These are phyloP conservation scores for Neurospora sp. DNA, from an alignment of 2,329 filamentous ascomycete species.

Conservation along the genomic window DNA sequence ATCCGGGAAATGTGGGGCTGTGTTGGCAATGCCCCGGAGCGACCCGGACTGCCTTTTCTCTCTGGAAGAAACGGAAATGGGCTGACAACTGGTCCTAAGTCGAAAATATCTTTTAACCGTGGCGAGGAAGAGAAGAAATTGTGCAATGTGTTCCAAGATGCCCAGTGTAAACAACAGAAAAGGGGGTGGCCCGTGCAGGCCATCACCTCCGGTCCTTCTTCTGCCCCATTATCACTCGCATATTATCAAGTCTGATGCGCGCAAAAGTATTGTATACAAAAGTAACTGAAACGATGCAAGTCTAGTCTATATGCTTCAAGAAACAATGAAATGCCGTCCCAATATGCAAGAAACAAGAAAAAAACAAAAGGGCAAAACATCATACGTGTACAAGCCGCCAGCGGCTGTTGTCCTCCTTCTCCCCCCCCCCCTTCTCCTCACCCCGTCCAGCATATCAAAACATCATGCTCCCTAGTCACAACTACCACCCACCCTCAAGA, in stretches of 20 bases:
- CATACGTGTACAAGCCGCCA: not conserved
- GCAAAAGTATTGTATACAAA: not conserved
- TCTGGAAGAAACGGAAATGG: too few species aligned
- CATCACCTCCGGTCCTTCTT: too few species aligned
- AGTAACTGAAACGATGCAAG: not conserved
- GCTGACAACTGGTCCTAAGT: too few species aligned
- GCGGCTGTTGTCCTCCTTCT: not conserved
- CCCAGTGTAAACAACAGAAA: not conserved
- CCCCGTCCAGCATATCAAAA: not conserved
- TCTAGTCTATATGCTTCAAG: not conserved
- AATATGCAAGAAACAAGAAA: not conserved
- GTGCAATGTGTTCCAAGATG: not conserved
- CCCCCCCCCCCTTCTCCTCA: not conserved
- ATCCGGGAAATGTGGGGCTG: not conserved
- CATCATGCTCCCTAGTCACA: slow-evolving; percentile 6
- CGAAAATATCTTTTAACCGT: too few species aligned
- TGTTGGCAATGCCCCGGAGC: not conserved
- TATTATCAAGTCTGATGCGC: not conserved
- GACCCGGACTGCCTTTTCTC: not conserved
- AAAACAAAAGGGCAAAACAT: not conserved
- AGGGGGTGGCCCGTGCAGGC: not conserved
- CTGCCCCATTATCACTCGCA: not conserved
- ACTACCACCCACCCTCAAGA: slow-evolving; percentile 8
- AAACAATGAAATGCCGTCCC: not conserved
- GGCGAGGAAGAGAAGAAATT: too few species aligned